These are phyloP conservation scores for Madurella fahalii DNA, from an alignment of 2,329 filamentous ascomycete genomes.

Conservation along the genomic window DNA sequence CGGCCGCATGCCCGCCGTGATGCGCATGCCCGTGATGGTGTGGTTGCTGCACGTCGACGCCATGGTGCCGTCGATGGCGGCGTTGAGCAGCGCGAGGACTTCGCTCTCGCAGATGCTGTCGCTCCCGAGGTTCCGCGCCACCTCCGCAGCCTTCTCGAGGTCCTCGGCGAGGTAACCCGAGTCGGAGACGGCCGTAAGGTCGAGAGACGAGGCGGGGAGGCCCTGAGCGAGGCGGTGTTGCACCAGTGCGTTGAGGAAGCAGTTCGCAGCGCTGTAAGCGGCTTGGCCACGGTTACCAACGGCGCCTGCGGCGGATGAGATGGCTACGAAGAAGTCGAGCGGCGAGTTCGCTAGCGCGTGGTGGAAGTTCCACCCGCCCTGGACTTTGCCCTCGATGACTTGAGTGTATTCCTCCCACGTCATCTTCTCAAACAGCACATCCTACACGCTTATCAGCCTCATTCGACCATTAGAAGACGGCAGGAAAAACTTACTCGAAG, in stretches of 20 bases:
- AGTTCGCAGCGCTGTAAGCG: slow-evolving; percentile 46
- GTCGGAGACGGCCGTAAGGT: slow-evolving; percentile 49
- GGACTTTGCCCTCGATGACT: slow-evolving; percentile 49
- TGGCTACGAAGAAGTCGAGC: slow-evolving; percentile 51
- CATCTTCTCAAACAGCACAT: slow-evolving; percentile 53
- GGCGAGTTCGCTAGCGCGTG: slow-evolving; percentile 35
- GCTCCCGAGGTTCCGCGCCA: slow-evolving; percentile 41
- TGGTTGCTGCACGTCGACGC: slow-evolving; percentile 43
- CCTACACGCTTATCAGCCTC: slow-evolving; percentile 26
- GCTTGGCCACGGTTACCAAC: slow-evolving; percentile 51
- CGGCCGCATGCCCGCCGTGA: slow-evolving; percentile 42
- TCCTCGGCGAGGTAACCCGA: slow-evolving; percentile 49
- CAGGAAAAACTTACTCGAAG: slow-evolving; percentile 37
- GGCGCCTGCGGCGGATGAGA: slow-evolving; percentile 50
- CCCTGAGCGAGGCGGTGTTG: slow-evolving; percentile 34
- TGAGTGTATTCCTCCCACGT: slow-evolving; percentile 43
- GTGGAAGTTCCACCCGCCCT: slow-evolving; percentile 53
- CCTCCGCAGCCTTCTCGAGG: slow-evolving; percentile 43
- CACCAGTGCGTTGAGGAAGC: slow-evolving; percentile 39
- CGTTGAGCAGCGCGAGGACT: slow-evolving; percentile 50
- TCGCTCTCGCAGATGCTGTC: slow-evolving; percentile 49
- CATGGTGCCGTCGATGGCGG: slow-evolving; percentile 46
- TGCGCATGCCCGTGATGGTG: slow-evolving; percentile 51
- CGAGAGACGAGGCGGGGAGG: slow-evolving; percentile 40
- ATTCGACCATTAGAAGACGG: neutral